phyloP scores from a whole-genome alignment of 805 yeast species.

The Pichia cephalocereana region DNA sequence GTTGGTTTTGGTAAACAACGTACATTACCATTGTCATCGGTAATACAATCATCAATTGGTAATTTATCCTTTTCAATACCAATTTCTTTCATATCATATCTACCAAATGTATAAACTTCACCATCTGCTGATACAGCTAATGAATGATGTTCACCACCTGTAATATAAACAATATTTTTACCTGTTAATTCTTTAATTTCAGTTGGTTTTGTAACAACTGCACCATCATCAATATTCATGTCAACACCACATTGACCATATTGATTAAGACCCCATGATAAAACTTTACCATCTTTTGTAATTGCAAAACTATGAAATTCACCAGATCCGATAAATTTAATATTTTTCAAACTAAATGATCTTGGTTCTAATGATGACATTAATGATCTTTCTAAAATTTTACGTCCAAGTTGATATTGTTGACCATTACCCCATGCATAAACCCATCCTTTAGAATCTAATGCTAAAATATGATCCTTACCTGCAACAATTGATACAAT shows the following conservation, averaged over 20 bases:
- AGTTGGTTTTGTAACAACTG: constrained; percentile 70
- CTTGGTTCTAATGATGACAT: constrained; percentile 69
- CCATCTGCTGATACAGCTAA: constrained; percentile 68
- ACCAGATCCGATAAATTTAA: constrained; percentile 80
- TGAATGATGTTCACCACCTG: constrained; percentile 95
- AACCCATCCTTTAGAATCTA: constrained; percentile 78
- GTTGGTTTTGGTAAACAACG: constrained; percentile 87
- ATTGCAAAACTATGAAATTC: constrained; percentile 95
- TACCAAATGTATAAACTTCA: constrained; percentile 75
- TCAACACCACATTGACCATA: constrained; percentile 92
- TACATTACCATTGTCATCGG: constrained; percentile 70
- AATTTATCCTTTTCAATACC: constrained; percentile 63
- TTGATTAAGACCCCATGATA: constrained; percentile 94
- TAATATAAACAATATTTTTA: constrained; percentile 49
- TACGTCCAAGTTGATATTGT: constrained; percentile 84
- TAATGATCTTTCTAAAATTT: constrained; percentile 70
- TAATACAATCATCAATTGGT: constrained; percentile 60
- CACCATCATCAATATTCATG: constrained; percentile 75
- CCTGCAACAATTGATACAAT: constrained; percentile 85
- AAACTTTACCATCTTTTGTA: constrained; percentile 57
- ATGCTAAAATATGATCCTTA: constrained; percentile 81
- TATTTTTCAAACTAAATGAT: constrained; percentile 71
- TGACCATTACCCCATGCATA: constrained; percentile 98
- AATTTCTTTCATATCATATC: constrained; percentile 87
- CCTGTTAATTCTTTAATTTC: constrained; percentile 55